phyloP scores from a whole-genome alignment of 1,284 basidiomycete species.

The Anthracocystis walkeri region DNA sequence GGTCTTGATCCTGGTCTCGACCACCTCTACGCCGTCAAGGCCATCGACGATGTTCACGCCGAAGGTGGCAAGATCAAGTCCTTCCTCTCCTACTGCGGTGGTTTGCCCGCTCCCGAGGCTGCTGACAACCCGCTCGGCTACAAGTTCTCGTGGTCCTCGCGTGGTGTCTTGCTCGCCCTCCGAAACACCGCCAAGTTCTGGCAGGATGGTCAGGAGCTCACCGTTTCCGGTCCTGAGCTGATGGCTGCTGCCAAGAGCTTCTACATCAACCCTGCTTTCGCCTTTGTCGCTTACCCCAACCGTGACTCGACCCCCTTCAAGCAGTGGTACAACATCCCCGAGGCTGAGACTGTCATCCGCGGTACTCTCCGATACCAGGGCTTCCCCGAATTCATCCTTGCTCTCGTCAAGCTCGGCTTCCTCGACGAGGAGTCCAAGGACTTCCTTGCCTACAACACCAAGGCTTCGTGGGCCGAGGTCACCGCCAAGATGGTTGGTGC shows the following conservation, averaged over 20 bases:
- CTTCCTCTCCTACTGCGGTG: conserved; percentile 97
- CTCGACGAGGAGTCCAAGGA: conserved; percentile 81
- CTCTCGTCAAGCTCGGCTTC: conserved; percentile 89
- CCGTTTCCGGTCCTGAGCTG: conserved; percentile 64
- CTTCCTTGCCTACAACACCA: conserved; percentile 73
- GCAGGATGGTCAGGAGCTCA: conserved; percentile 59
- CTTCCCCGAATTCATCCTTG: conserved; percentile 95
- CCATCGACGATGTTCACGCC: conserved; percentile 90
- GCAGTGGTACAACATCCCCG: conserved; percentile 87
- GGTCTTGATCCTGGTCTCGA: conserved; percentile 97
- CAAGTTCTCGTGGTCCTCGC: conserved; percentile 99
- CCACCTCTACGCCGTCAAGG: conserved; percentile 96
- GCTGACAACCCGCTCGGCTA: conserved; percentile 96
- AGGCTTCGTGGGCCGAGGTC: conserved; percentile 75
- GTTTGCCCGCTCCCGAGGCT: conserved; percentile 89
- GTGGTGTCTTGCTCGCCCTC: conserved; percentile 93
- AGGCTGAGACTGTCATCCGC: conserved; percentile 90
- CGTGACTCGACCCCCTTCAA: conserved; percentile 91
- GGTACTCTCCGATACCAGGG: conserved; percentile 97
- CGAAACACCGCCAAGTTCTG: conserved; percentile 88
- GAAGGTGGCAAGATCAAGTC: conserved; percentile 90
- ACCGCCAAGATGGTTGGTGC: conserved; percentile 83
- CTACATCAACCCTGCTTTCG: conserved; percentile 94
- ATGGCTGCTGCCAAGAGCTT: conserved; percentile 81
- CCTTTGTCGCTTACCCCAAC: conserved; percentile 98